phyloP scores from a whole-genome alignment of 305 asterid genomes.

The Ruellia speciosa region DNA sequence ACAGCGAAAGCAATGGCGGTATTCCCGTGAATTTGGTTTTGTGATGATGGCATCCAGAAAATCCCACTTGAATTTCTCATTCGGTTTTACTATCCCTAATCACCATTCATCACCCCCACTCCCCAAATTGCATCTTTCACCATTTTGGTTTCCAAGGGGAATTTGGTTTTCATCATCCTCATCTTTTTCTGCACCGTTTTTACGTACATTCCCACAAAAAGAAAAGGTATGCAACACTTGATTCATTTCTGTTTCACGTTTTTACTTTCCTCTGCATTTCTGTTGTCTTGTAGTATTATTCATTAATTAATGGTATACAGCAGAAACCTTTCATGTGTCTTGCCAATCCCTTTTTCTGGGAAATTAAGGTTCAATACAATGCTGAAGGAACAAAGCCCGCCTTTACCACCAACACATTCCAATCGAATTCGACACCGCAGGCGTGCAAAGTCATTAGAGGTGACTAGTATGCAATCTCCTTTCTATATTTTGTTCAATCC shows the following conservation, averaged over 20 bases:
- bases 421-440: slow-evolving; percentile 42
- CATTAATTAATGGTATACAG: neutral
- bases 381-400: slow-evolving; percentile 37
- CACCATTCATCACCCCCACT: too few species aligned
- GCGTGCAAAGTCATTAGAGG: slow-evolving; percentile 44
- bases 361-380: slow-evolving; percentile 21
- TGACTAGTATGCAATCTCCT: slow-evolving; percentile 19
- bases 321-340: slow-evolving; percentile 22
- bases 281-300: too few species aligned
- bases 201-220: too few species aligned
- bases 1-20: too few species aligned
- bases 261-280: too few species aligned
- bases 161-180: too few species aligned
- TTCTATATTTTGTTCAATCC: neutral
- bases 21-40: too few species aligned
- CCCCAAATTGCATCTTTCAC: too few species aligned
- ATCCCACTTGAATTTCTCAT: slow-evolving; percentile 16
- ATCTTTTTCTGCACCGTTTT: too few species aligned
- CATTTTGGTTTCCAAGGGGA: too few species aligned
- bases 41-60: slow-evolving; percentile 23
- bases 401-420: slow-evolving; percentile 44
- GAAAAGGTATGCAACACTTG: too few species aligned
- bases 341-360: slow-evolving; percentile 7
- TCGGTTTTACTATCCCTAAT: neutral
- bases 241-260: too few species aligned